A percentile compares a stretch with the other conserved stretches of the same genome.
Conservation (phyloP, 352 stramenopile species). For the Globisporangium takayamanum region DNA sequence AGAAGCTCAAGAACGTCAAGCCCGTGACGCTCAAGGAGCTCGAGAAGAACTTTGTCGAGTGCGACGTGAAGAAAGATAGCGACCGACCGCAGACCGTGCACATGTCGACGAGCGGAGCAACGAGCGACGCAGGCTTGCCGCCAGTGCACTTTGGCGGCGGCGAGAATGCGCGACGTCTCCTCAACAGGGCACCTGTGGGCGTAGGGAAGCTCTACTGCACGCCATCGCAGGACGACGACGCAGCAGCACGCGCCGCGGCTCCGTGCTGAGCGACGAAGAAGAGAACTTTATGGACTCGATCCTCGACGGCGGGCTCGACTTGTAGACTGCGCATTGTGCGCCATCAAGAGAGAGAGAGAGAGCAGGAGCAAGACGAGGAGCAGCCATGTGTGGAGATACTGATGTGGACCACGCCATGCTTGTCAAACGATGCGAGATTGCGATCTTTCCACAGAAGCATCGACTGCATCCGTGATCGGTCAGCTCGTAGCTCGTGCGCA, state of each 20-base stretch:
- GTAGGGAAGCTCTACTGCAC: slow-evolving; percentile 59
- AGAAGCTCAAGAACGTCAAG: slow-evolving; percentile 68
- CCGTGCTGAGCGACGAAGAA: slow-evolving; percentile 69
- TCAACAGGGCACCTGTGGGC: slow-evolving; percentile 67
- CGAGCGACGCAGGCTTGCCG: slow-evolving; percentile 16
- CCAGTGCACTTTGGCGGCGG: slow-evolving; percentile 36
- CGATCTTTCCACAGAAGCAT: too few species aligned
- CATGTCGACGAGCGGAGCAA: slow-evolving; percentile 10
- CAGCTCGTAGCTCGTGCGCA: too few species aligned
- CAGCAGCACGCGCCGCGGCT: slow-evolving; percentile 16
- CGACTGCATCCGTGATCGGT: too few species aligned
- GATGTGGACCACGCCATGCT: neutral
- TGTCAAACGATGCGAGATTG: too few species aligned
- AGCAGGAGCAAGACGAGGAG: neutral
- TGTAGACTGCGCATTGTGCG: neutral
- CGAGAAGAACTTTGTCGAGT: slow-evolving; percentile 77
- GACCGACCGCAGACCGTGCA: slow-evolving; percentile 61
- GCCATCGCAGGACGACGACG: slow-evolving; percentile 30
- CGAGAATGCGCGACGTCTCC: slow-evolving; percentile 42
- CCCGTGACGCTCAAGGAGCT: slow-evolving; percentile 74
- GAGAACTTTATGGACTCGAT: slow-evolving; percentile 83
- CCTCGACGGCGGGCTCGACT: slow-evolving; percentile 24
- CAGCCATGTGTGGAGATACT: neutral
- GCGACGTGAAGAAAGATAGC: slow-evolving; percentile 26
- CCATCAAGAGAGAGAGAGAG: neutral